Percentiles rank a stretch among this genome's conserved stretches.
These are phyloP conservation scores for Tylopilus sp. DNA, from an alignment of 768 basidiomycete genomes.

Conservation along the genomic window DNA sequence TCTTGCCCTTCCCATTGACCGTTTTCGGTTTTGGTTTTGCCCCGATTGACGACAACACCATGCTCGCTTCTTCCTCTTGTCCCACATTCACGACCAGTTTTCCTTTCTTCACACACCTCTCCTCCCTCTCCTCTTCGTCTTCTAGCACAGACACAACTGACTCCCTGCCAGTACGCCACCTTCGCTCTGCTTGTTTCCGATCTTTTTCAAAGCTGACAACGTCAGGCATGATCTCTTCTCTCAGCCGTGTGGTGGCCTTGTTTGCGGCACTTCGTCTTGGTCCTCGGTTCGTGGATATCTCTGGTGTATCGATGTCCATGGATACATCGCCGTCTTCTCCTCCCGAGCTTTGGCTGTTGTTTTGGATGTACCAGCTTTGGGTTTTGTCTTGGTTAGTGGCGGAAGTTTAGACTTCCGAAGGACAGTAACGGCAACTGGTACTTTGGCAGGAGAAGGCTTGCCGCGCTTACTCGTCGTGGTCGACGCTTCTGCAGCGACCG, in stretches of 20 bases:
- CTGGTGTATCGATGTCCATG: conserved; percentile 9
- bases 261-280: conserved; percentile 51
- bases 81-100: conserved; percentile 14
- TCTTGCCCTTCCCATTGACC: conserved; percentile 9
- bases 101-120: conserved; percentile 18
- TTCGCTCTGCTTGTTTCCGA: conserved; percentile 41
- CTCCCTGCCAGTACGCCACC: conserved; percentile 34
- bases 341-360: background rate
- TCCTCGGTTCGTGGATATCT: conserved; percentile 17
- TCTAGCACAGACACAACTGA: conserved; percentile 3
- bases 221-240: conserved; percentile 71
- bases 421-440: background rate
- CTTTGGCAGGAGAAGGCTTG: conserved; percentile 17
- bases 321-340: conserved; percentile 1
- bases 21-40: conserved; percentile 12
- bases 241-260: conserved; percentile 44
- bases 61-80: conserved; percentile 23
- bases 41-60: conserved; percentile 11
- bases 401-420: conserved; percentile 5
- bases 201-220: conserved; percentile 67
- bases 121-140: conserved; percentile 18
- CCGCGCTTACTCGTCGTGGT: conserved; percentile 14
- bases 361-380: background rate
- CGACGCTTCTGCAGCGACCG: conserved; percentile 24
- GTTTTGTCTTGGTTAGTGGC: conserved; percentile 1